Evolutionary conservation across 345 rosid genomes (phyloP).

Genomic region (Linum trigynum): DNA sequence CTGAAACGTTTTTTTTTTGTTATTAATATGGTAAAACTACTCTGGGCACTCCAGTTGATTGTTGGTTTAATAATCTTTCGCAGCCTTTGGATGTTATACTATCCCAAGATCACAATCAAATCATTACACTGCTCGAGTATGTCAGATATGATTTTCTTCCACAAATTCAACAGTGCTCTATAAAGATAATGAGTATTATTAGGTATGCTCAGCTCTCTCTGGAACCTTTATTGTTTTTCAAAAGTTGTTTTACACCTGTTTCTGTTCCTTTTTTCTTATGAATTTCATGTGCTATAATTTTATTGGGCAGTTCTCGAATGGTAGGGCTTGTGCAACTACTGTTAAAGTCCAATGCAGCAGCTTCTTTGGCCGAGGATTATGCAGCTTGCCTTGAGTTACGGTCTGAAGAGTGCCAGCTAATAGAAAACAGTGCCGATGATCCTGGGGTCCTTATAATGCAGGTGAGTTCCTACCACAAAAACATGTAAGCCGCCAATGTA

Average conservation of each 20-base stretch:
- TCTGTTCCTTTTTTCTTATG: conserved; percentile 9
- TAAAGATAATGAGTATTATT: conserved; percentile 78
- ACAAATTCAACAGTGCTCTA: conserved; percentile 69
- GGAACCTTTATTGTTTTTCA: not conserved
- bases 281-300: not conserved
- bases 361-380: conserved; percentile 66
- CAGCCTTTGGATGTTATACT: conserved; percentile 93
- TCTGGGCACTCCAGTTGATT: not conserved
- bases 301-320: conserved; percentile 67
- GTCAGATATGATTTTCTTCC: conserved; percentile 81
- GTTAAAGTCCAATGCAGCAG: conserved; percentile 66
- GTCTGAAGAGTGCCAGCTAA: conserved; percentile 59
- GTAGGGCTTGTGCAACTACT: conserved; percentile 81
- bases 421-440: conserved; percentile 64
- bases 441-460: conserved; percentile 85
- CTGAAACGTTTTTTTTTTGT: not conserved
- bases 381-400: conserved; percentile 85
- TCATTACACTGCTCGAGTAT: conserved; percentile 72
- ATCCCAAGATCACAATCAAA: conserved; percentile 85
- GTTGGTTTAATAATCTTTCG: conserved; percentile 16
- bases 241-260: conserved; percentile 2
- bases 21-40: not conserved
- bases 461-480: conserved; percentile 31
- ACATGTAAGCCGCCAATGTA: not conserved
- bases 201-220: conserved; percentile 35